Conservation (phyloP, 495 filamentous ascomycete genomes). For the Haplographium delicatum region DNA sequence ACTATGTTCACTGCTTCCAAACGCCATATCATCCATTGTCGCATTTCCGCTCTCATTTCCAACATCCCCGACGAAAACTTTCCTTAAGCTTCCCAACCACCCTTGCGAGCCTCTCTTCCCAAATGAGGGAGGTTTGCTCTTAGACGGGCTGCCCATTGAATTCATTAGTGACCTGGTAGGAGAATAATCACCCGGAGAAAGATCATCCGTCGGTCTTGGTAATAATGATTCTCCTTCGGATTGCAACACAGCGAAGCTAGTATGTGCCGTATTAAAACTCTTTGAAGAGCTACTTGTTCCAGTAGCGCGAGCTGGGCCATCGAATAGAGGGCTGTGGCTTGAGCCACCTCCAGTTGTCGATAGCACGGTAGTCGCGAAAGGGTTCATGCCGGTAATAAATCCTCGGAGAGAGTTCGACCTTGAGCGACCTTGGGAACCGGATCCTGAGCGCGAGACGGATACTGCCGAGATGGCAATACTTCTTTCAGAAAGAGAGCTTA, state of each 20-base stretch:
- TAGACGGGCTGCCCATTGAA: slow-evolving; percentile 37
- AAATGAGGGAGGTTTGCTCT: slow-evolving; percentile 24
- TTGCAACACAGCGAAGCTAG: slow-evolving; percentile 55
- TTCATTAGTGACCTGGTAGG: slow-evolving; percentile 34
- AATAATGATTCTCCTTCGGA: slow-evolving; percentile 63
- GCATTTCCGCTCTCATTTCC: neutral
- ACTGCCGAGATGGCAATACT: slow-evolving; percentile 17
- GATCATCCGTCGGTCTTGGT: slow-evolving; percentile 22
- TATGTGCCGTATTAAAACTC: slow-evolving; percentile 63
- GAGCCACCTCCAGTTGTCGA: slow-evolving; percentile 12
- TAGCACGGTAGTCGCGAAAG: slow-evolving; percentile 9
- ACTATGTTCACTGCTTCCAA: slow-evolving; percentile 3
- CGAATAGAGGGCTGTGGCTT: slow-evolving; percentile 11
- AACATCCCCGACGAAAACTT: slow-evolving; percentile 32
- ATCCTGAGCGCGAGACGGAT: slow-evolving; percentile 16
- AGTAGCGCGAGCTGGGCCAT: slow-evolving; percentile 19
- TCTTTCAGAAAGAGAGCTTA: slow-evolving; percentile 50
- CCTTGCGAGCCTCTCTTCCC: slow-evolving; percentile 16
- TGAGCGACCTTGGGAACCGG: slow-evolving; percentile 18
- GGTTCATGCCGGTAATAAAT: slow-evolving; percentile 23
- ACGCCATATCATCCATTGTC: neutral
- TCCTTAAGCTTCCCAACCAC: slow-evolving; percentile 45
- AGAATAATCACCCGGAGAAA: slow-evolving; percentile 44
- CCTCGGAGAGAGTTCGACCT: slow-evolving; percentile 22
- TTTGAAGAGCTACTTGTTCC: slow-evolving; percentile 39